A percentile compares a stretch with the other conserved stretches of the same genome.
Evolutionary conservation across 768 basidiomycete genomes (phyloP).

Genomic region (Pisolithus marmoratus): DNA sequence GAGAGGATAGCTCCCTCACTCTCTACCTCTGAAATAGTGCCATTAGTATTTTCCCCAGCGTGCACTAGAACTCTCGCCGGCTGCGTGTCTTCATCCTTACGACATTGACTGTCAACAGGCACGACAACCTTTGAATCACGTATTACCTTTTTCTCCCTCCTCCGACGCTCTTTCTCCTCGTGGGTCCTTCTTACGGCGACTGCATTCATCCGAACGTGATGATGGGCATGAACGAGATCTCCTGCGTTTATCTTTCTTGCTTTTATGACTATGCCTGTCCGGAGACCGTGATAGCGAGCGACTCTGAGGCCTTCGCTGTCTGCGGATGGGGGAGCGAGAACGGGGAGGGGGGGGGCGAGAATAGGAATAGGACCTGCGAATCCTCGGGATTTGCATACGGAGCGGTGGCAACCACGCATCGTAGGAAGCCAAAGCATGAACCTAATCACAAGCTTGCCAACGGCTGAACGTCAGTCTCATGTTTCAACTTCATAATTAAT

Average conservation of each 20-base stretch:
- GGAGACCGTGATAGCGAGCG: slow-evolving; percentile 34
- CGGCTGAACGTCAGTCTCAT: too few relatives aligned
- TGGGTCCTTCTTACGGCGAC: slow-evolving; percentile 39
- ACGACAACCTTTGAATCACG: neutral
- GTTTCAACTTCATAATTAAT: too few relatives aligned
- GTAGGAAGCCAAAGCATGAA: too few relatives aligned
- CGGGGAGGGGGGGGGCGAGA: slow-evolving; percentile 19
- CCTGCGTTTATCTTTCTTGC: slow-evolving; percentile 25
- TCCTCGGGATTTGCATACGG: too few relatives aligned
- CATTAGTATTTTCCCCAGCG: slow-evolving; percentile 94
- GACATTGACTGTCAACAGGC: slow-evolving; percentile 13
- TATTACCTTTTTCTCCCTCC: slow-evolving; percentile 57
- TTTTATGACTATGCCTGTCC: slow-evolving; percentile 18
- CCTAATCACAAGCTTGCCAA: too few relatives aligned
- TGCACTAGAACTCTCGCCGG: slow-evolving; percentile 36
- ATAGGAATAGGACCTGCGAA: neutral
- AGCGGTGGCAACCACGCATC: slow-evolving; percentile 3
- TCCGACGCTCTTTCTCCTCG: slow-evolving; percentile 46
- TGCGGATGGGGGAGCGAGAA: slow-evolving; percentile 15
- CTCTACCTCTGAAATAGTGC: slow-evolving; percentile 82
- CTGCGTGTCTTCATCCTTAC: slow-evolving; percentile 53
- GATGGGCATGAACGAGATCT: slow-evolving; percentile 35
- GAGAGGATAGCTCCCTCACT: slow-evolving; percentile 36
- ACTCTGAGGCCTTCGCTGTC: slow-evolving; percentile 17
- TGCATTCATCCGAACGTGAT: slow-evolving; percentile 32